Evolutionary conservation across 1,284 basidiomycete genomes (phyloP), one percentile per base, ranked within the genome.

Genomic region (Ustilago curta): DNA sequence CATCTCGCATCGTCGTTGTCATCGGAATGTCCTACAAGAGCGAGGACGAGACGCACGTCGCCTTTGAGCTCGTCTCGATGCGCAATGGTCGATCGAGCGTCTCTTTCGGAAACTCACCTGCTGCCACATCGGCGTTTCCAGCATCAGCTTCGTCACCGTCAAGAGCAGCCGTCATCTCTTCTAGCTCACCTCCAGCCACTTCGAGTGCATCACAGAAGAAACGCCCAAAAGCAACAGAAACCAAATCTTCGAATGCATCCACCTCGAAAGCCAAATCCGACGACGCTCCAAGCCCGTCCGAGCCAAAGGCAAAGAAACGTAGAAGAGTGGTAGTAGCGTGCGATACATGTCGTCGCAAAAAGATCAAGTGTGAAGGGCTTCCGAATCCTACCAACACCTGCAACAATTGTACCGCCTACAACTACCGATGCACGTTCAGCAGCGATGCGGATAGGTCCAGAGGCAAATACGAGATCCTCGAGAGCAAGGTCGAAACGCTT

Each of bases 381-480:
- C 80, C 80, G 19, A 81, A 82, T 43, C 64, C 72, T 0, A 59
- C 40, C 49, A 72, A 75, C 37, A 77, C 69, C 4, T 80, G 79
- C 65, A 70, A 79, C 58, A 82, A 80, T 31, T 78, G 77, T 57
- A 68, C 61, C 12, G 66, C 70, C 27, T 76, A 76, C 70, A 74
- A 78, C 51, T 78, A 76, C 25, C 64, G 69, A 12, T 81, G 79
- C 55, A 78, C 79, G 4, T 81, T 81, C 49, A 69, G 75, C 55
- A 69, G 67, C 45, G 77, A 79, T 18, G 63, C 71, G 25, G 78
- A 76, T 43, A 54, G 77, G 3, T 78, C 69, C 18, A 59, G 79
- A 25, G 79, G 80, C 62, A 79, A 79, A 40, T 82, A 80, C 68
- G 80, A 82, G 60, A 82, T 82, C 40, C 65, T 82, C n/a, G 80